These are phyloP conservation scores for Penicilliopsis zonata DNA, from an alignment of 495 filamentous ascomycete genomes.

Conservation along the genomic window DNA sequence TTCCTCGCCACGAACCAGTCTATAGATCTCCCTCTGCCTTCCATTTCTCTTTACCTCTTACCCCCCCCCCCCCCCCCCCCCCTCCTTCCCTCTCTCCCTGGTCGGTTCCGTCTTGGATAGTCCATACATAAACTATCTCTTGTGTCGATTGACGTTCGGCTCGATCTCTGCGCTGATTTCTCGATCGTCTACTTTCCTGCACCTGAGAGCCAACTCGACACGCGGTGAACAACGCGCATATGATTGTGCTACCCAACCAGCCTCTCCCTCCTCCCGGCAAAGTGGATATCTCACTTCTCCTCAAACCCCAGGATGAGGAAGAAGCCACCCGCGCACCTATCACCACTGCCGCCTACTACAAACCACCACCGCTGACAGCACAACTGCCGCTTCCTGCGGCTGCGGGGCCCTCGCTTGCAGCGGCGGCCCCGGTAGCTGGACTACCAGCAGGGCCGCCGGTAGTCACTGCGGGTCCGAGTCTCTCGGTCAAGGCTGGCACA, in stretches of 20 bases:
- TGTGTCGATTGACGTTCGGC: neutral
- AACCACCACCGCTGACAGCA: too few relatives aligned
- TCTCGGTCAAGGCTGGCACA: slow-evolving; percentile 21
- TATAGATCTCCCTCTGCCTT: too few relatives aligned
- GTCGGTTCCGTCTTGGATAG: too few relatives aligned
- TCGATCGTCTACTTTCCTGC: neutral
- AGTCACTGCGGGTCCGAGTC: slow-evolving; percentile 12
- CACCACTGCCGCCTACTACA: slow-evolving; percentile 35
- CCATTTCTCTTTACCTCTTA: too few relatives aligned
- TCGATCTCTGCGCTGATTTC: neutral
- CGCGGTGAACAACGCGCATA: slow-evolving; percentile 40
- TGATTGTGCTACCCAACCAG: slow-evolving; percentile 40
- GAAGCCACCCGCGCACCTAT: slow-evolving; percentile 47
- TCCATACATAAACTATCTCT: neutral
- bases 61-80: too few relatives aligned
- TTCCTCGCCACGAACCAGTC: too few relatives aligned
- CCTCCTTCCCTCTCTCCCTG: too few relatives aligned
- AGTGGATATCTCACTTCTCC: slow-evolving; percentile 82
- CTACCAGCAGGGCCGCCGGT: slow-evolving; percentile 19
- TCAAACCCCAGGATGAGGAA: slow-evolving; percentile 72
- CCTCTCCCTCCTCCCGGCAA: slow-evolving; percentile 47
- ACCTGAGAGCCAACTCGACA: too few relatives aligned
- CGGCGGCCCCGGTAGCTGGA: slow-evolving; percentile 17
- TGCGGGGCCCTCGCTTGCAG: slow-evolving; percentile 31
- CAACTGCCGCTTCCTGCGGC: slow-evolving; percentile 38